These are phyloP conservation scores for Stephanodiscus triporus DNA, from an alignment of 108 stramenopile species.

Conservation along the genomic window DNA sequence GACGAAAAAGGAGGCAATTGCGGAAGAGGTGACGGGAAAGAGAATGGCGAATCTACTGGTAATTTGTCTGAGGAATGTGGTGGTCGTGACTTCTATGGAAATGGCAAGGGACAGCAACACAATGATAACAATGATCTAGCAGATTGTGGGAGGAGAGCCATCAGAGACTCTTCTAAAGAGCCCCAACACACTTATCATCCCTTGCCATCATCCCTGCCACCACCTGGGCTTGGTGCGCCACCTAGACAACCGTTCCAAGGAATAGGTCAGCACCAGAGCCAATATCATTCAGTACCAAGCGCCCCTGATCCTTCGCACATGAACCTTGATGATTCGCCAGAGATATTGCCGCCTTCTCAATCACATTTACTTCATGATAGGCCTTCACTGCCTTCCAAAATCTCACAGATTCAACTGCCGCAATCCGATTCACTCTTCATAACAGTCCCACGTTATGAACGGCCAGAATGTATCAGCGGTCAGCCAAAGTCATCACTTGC, in stretches of 20 bases:
- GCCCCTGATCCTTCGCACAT: constrained; percentile 15
- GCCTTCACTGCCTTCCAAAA: constrained; percentile 15
- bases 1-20: constrained; percentile 13
- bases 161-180: not conserved
- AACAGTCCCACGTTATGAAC: constrained; percentile 37
- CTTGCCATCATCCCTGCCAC: not conserved
- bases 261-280: constrained; percentile 3
- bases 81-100: not conserved
- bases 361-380: constrained; percentile 7
- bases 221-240: constrained; percentile 4
- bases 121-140: constrained; percentile 6
- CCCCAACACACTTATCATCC: constrained; percentile 1
- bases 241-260: not conserved
- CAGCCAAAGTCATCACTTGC: constrained; percentile 25
- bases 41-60: constrained; percentile 15
- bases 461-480: constrained; percentile 43
- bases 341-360: constrained; percentile 10
- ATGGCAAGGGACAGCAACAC: not conserved
- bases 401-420: constrained; percentile 19
- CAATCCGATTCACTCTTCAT: constrained; percentile 48
- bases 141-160: not conserved
- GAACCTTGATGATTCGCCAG: constrained; percentile 16
- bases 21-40: constrained; percentile 11
- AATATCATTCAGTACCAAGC: not conserved
- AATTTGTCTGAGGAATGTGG: constrained; percentile 3